Conservation (phyloP, 805 yeast species). For the Cyberlindnera maritima region DNA sequence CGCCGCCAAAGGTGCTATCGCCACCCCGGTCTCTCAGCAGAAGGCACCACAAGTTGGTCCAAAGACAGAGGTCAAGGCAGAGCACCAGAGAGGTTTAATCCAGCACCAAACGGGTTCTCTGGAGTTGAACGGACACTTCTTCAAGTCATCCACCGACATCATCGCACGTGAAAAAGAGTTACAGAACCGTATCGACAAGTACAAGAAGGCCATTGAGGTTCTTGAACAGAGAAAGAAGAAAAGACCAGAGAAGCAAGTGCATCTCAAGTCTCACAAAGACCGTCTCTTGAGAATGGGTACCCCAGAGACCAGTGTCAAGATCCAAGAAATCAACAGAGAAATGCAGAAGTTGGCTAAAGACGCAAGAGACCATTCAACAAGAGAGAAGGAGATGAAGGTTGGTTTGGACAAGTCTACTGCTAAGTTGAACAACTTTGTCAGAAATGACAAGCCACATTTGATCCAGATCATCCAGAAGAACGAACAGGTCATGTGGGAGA, state of each 20-base stretch:
- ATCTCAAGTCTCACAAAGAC: conserved; percentile 12
- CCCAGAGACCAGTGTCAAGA: conserved; percentile 2
- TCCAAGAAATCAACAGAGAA: conserved; percentile 2
- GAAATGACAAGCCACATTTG: conserved; percentile 4
- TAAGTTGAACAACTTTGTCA: conserved; percentile 8
- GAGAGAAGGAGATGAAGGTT: conserved; percentile 1
- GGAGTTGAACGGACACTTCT: conserved; percentile 10
- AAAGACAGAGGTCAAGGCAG: not conserved
- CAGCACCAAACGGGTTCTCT: conserved; percentile 10
- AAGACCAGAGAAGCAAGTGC: conserved; percentile 9
- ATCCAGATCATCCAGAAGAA: not conserved
- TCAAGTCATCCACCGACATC: conserved; percentile 2
- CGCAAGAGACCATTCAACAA: conserved; percentile 1
- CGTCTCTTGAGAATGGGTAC: conserved; percentile 13
- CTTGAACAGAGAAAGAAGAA: conserved; percentile 3
- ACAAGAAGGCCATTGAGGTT: conserved; percentile 4
- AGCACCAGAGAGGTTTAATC: conserved; percentile 3
- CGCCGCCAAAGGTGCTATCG: not conserved
- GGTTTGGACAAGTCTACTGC: conserved; percentile 4
- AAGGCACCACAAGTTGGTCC: no score
- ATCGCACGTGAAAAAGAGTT: conserved; percentile 8
- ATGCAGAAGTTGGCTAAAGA: conserved; percentile 9
- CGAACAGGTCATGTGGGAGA: not conserved
- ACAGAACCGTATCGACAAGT: conserved; percentile 6
- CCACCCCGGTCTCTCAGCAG: not conserved